Evolutionary conservation across 345 rosid genomes (phyloP), one percentile per base, ranked within the genome.

Genomic region (Brassica cretica): DNA sequence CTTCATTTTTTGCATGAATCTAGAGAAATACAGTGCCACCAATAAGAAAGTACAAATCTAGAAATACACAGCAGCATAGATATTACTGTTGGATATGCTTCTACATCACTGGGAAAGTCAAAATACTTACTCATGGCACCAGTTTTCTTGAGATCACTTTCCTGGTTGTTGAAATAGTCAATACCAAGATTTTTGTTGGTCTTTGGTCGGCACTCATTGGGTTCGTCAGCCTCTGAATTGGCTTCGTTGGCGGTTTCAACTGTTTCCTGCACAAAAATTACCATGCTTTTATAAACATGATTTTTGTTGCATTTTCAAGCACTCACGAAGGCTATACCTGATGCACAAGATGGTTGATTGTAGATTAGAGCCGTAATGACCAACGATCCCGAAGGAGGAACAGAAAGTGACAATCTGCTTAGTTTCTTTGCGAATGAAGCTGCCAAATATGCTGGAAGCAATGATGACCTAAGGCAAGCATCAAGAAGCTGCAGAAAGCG

Each of bases 361-460:
- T 91, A 89, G 82, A 95, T 87, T 83, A 93, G 83, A 59, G 96
- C 98, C 7, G 87, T 85, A 37, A 91, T 84, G 83, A 90, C 88
- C 85, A 95, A 74, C 24, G 92, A 85, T 80, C 98, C 98, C 4
- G 98, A 85, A n/a, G 99, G 97, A 70, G 99, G 93, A 51, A 86
- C 88, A 5, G 82, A 84, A 77, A 93, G 89, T 27, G 92, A 78
- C 81, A 95, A 72, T 76, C 97, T 88, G 84, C 98, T 91, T 83
- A 95, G 82, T 82, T 88, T 93, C 88, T 93, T 95, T 15, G 89
- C 83, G 84, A 93, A 95, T 62, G 97, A 88, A 85, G 99, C 96
- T 81, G 99, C 98, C 77, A 95, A 82, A 78, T 93, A 95, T 68
- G 93, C 99, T 59, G 97, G 98, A 82, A 93, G 98, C 85, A 95